Conservation (phyloP, 345 rosid genomes). For the Melaleuca alternifolia region DNA sequence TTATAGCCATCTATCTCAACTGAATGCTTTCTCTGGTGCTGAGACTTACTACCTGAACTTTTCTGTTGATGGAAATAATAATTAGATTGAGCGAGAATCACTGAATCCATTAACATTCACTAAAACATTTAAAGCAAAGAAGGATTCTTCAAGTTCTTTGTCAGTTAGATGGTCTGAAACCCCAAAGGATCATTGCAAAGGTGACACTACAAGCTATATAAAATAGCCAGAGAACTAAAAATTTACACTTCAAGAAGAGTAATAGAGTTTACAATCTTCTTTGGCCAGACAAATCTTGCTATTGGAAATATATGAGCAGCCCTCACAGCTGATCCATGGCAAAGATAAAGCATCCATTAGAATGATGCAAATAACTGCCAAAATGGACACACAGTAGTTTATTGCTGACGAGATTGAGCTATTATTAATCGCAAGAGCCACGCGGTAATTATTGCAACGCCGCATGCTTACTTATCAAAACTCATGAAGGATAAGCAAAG, state of each 20-base stretch:
- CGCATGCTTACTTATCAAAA: not conserved
- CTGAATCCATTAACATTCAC: not conserved
- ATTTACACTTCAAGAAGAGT: not conserved
- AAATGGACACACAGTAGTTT: not conserved
- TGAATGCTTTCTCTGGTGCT: conserved; percentile 49
- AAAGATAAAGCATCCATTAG: not conserved
- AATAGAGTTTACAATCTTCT: not conserved
- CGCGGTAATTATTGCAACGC: not conserved
- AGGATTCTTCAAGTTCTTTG: not conserved
- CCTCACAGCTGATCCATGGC: not conserved
- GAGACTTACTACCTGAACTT: conserved; percentile 38
- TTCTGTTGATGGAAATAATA: conserved; percentile 18
- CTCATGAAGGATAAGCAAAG: not conserved
- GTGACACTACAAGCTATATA: not conserved
- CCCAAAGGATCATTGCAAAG: not conserved
- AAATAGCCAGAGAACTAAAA: not conserved
- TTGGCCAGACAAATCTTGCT: not conserved
- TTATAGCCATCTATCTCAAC: conserved; percentile 46
- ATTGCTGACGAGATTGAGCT: not conserved
- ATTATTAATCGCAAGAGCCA: not conserved
- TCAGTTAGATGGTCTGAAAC: not conserved
- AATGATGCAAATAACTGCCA: not conserved
- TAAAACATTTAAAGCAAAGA: not conserved
- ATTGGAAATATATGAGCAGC: not conserved
- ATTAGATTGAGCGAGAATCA: not conserved